Conservation (phyloP, 306 rosid genomes). For the Boehmeria nivea region DNA sequence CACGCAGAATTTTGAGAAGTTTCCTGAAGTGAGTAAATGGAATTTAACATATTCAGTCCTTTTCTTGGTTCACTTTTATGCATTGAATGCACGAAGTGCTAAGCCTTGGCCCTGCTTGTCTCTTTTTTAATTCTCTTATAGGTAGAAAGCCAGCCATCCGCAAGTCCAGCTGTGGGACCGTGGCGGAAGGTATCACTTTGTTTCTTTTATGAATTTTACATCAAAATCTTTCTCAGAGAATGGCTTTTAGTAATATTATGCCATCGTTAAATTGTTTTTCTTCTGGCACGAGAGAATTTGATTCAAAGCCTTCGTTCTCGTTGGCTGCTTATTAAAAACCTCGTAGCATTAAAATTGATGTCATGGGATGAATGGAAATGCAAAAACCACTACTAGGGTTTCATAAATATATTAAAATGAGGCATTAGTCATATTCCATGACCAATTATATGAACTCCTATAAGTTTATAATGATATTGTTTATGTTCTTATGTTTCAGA, state of each 20-base stretch:
- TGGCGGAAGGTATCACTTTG: conserved; percentile 75
- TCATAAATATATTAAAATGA: not conserved
- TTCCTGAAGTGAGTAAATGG: conserved; percentile 74
- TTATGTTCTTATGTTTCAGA: conserved; percentile 41
- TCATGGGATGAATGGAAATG: not conserved
- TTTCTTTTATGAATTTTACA: conserved; percentile 1
- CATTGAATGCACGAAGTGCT: not conserved
- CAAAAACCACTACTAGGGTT: not conserved
- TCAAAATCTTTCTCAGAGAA: not conserved
- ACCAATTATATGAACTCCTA: not conserved
- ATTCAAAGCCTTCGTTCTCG: not conserved
- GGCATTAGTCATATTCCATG: too few species aligned
- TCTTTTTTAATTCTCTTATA: conserved; percentile 23
- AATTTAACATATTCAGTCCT: not conserved
- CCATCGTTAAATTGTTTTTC: not conserved
- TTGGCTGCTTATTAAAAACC: not conserved
- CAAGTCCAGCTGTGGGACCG: conserved; percentile 81
- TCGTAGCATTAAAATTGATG: not conserved
- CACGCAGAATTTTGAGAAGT: conserved; percentile 96
- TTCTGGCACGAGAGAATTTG: not conserved
- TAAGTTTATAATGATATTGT: too few species aligned
- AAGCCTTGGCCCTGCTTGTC: not conserved
- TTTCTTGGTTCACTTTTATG: not conserved
- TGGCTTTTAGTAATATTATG: not conserved
- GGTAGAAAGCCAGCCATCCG: conserved; percentile 77